Percentiles rank a stretch among this genome's conserved stretches.
Conservation (phyloP, 1,139 yeast species). For the Hyphopichia fennica region DNA sequence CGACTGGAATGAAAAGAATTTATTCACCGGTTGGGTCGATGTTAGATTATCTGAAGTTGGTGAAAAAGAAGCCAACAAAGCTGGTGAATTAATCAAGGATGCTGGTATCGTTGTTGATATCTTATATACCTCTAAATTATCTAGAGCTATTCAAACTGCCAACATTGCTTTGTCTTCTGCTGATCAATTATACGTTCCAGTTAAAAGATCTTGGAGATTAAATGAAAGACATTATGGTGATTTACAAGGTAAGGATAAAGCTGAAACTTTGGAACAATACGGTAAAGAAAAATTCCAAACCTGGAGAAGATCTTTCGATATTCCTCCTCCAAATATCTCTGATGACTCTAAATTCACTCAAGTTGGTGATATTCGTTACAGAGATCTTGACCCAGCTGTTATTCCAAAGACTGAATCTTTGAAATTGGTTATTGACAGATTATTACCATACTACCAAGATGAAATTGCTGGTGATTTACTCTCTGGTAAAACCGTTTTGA, state of each 20-base stretch:
- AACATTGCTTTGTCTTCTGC: conserved; percentile 89
- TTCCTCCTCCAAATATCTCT: conserved; percentile 91
- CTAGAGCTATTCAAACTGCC: conserved; percentile 98
- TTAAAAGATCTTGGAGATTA: conserved; percentile 95
- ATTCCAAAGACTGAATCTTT: conserved; percentile 95
- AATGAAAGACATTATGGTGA: conserved; percentile 99
- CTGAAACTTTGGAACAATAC: conserved; percentile 82
- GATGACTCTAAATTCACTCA: conserved; percentile 82
- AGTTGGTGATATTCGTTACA: conserved; percentile 81
- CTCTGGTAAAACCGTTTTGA: conserved; percentile 83
- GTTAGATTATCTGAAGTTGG: conserved; percentile 84
- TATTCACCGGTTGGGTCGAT: conserved; percentile 99
- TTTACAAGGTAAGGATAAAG: conserved; percentile 97
- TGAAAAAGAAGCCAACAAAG: conserved; percentile 86
- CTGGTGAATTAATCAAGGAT: conserved; percentile 90
- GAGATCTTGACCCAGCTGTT: conserved; percentile 76
- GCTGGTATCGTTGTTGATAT: conserved; percentile 84
- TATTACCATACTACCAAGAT: conserved; percentile 98
- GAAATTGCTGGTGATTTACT: conserved; percentile 83
- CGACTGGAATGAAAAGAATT: conserved; percentile 97
- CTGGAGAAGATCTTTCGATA: conserved; percentile 97
- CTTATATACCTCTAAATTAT: conserved; percentile 85
- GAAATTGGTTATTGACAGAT: conserved; percentile 92
- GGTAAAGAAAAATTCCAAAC: conserved; percentile 94
- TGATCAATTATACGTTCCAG: conserved; percentile 90